These are phyloP conservation scores for Paspalum notatum DNA, from an alignment of 176 grass and related monocot species.

Conservation along the genomic window DNA sequence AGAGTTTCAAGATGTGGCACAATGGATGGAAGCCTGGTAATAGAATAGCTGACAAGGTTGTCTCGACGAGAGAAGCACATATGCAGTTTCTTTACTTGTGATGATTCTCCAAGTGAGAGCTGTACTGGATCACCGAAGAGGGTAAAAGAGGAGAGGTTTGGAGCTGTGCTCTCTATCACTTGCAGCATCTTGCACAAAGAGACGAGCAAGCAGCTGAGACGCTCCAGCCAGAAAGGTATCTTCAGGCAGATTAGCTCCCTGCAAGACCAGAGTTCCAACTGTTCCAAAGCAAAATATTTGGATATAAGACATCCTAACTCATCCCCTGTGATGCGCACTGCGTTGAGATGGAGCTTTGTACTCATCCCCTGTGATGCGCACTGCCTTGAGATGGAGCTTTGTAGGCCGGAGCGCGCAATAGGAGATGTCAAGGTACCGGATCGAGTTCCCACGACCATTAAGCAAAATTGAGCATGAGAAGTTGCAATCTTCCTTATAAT, in stretches of 20 bases:
- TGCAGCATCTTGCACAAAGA: not conserved
- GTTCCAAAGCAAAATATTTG: not conserved
- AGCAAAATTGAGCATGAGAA: not conserved
- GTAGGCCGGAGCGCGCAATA: not conserved
- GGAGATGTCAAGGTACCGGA: not conserved
- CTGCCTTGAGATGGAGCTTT: no score
- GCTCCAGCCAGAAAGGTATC: not conserved
- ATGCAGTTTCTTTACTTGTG: not conserved
- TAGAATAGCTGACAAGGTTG: not conserved
- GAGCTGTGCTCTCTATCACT: not conserved
- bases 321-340: not conserved
- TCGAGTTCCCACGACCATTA: not conserved
- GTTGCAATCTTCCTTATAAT: not conserved
- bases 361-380: not conserved
- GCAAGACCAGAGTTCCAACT: not conserved
- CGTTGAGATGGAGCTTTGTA: not conserved
- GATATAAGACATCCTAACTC: slow-evolving; percentile 2
- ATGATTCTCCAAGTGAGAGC: not conserved
- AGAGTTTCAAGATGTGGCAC: not conserved
- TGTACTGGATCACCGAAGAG: not conserved
- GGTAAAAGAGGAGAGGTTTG: not conserved
- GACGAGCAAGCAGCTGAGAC: not conserved
- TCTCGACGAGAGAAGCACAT: not conserved
- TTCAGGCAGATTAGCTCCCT: not conserved
- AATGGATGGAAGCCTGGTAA: slow-evolving; percentile 1